Percentiles rank a stretch among this genome's conserved stretches.
phyloP scores from a whole-genome alignment of 257 asterid genomes.

The Jacaranda mimosifolia region DNA sequence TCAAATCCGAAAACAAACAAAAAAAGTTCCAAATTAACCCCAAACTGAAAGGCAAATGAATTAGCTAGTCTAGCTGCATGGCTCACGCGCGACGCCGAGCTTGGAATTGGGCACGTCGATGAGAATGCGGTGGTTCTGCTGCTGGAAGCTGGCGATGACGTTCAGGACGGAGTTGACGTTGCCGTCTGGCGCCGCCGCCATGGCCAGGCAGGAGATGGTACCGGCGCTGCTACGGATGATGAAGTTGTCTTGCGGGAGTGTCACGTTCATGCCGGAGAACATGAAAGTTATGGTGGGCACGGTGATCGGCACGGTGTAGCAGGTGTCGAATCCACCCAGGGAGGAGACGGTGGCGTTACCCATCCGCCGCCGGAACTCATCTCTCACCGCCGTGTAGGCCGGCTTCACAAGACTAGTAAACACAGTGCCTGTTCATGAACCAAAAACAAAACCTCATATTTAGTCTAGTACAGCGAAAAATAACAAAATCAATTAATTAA shows the following conservation, averaged over 20 bases:
- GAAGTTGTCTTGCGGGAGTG: slow-evolving; percentile 83
- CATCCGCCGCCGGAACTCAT: slow-evolving; percentile 82
- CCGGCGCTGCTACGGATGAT: slow-evolving; percentile 69
- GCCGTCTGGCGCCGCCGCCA: slow-evolving; percentile 71
- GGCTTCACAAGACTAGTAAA: slow-evolving; percentile 78
- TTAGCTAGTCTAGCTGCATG: slow-evolving; percentile 51
- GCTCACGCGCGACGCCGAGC: slow-evolving; percentile 75
- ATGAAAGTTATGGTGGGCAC: slow-evolving; percentile 77
- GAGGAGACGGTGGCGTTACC: slow-evolving; percentile 64
- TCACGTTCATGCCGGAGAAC: slow-evolving; percentile 86
- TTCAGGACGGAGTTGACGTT: slow-evolving; percentile 64
- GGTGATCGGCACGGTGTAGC: slow-evolving; percentile 69
- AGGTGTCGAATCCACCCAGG: slow-evolving; percentile 95
- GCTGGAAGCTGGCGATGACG: slow-evolving; percentile 79
- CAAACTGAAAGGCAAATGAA: background rate
- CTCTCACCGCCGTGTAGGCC: slow-evolving; percentile 79
- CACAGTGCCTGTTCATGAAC: slow-evolving; percentile 58
- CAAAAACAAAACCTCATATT: background rate
- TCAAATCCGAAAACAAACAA: slow-evolving; percentile 1
- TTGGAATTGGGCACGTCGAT: slow-evolving; percentile 61
- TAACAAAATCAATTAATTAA: too few relatives aligned
- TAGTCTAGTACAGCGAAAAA: background rate
- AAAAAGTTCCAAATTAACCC: slow-evolving; percentile 7
- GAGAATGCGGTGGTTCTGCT: slow-evolving; percentile 82
- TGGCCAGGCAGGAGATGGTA: slow-evolving; percentile 69